These are phyloP conservation scores for Pleurotus eryngii DNA, from an alignment of 768 basidiomycete genomes.

Conservation along the genomic window DNA sequence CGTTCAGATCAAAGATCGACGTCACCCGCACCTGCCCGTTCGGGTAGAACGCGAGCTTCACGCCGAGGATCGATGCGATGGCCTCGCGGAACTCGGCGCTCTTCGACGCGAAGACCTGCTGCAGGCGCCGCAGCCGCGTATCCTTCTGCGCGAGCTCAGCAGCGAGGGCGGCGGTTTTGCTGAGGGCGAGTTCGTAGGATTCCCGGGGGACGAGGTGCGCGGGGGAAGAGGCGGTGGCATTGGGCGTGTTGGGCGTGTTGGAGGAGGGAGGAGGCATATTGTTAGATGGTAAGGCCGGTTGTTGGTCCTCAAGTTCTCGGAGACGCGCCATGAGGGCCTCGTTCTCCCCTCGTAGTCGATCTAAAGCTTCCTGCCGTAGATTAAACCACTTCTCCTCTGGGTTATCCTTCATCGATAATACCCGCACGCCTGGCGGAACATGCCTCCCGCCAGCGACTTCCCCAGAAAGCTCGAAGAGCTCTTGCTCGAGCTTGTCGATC, in stretches of 20 bases:
- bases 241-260: background rate
- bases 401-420: conserved; percentile 70
- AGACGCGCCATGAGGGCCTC: conserved; percentile 71
- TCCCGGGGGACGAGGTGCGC: conserved; percentile 67
- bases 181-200: conserved; percentile 70
- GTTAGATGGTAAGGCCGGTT: conserved; percentile 12
- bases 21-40: conserved; percentile 90
- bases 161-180: conserved; percentile 68
- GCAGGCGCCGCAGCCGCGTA: conserved; percentile 73
- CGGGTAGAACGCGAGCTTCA: conserved; percentile 88
- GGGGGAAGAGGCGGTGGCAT: too few species aligned
- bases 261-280: background rate
- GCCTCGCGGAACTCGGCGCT: conserved; percentile 90
- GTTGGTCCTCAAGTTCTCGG: conserved; percentile 52
- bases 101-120: conserved; percentile 84
- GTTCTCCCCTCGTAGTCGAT: conserved; percentile 80
- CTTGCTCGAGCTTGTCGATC: conserved; percentile 74
- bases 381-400: conserved; percentile 84
- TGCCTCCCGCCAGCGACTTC: conserved; percentile 75
- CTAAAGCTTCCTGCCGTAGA: conserved; percentile 69
- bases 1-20: conserved; percentile 83
- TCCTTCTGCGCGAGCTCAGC: conserved; percentile 71
- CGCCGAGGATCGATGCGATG: conserved; percentile 84
- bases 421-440: conserved; percentile 66
- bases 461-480: conserved; percentile 72